Percentiles rank a stretch among this genome's conserved stretches.
These are phyloP conservation scores for Xerophyta viscosa DNA, from an alignment of 106 monocot species.

Conservation along the genomic window DNA sequence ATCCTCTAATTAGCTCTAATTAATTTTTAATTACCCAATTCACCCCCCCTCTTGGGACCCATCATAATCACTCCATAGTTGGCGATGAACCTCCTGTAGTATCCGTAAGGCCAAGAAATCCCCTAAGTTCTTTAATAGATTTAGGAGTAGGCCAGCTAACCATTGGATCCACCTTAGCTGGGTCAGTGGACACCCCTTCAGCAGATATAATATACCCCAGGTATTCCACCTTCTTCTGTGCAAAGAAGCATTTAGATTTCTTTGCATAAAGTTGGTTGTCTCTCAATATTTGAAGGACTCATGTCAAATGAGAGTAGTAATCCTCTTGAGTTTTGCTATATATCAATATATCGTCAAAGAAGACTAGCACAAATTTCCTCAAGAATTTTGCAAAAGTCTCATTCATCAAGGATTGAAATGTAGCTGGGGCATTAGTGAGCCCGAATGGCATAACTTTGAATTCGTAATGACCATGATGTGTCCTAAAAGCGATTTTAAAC, in stretches of 20 bases:
- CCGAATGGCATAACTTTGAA: not conserved
- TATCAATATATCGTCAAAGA: not conserved
- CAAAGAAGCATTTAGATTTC: not conserved
- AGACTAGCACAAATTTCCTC: not conserved
- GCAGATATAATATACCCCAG: not conserved
- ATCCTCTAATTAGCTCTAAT: no score
- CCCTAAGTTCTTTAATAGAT: not conserved
- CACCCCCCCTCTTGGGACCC: no score
- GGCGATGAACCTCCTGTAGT: not conserved
- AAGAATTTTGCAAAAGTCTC: not conserved
- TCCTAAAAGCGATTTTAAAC: not conserved
- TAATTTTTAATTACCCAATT: no score
- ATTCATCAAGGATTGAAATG: not conserved
- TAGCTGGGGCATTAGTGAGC: not conserved
- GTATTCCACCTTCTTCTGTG: not conserved
- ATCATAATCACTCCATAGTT: not conserved
- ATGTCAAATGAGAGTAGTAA: no score
- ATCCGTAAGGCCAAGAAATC: not conserved
- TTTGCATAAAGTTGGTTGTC: not conserved
- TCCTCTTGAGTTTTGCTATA: not conserved
- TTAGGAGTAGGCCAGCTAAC: not conserved
- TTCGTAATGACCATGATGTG: not conserved
- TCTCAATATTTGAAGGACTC: not conserved
- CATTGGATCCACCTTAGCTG: not conserved
- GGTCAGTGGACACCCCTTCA: not conserved